Conservation (phyloP, 208 protist species). For the Trypanosoma vivax region DNA sequence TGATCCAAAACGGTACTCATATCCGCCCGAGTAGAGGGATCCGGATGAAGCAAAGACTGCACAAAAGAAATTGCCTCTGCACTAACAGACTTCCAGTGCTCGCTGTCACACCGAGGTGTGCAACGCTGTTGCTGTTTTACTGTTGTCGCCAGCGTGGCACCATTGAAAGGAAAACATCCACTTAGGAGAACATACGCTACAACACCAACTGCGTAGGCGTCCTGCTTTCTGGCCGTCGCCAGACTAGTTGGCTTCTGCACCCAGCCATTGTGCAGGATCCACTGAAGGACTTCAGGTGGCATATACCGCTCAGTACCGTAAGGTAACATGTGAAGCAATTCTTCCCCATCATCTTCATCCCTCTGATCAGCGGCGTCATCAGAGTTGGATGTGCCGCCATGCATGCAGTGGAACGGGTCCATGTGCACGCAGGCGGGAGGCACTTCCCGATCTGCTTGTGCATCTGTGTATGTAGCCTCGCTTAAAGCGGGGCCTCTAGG, state of each 20-base stretch:
- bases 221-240: constrained; percentile 42
- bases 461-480: too few relatives aligned
- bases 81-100: constrained; percentile 53
- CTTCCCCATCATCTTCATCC: constrained; percentile 5
- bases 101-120: constrained; percentile 57
- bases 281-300: constrained; percentile 67
- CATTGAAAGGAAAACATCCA: constrained; percentile 80
- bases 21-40: constrained; percentile 41
- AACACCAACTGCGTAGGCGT: constrained; percentile 72
- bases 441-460: too few relatives aligned
- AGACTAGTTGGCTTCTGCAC: constrained; percentile 33
- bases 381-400: too few relatives aligned
- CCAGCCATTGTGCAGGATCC: constrained; percentile 50
- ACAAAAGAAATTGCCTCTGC: constrained; percentile 56
- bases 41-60: constrained; percentile 53
- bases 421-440: too few relatives aligned
- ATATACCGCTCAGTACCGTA: constrained; percentile 81
- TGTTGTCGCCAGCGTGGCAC: constrained; percentile 42
- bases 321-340: constrained; percentile 41
- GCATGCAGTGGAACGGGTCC: too few relatives aligned
- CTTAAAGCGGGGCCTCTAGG: too few relatives aligned
- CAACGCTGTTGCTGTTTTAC: constrained; percentile 56
- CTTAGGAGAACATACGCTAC: constrained; percentile 79
- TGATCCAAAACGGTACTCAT: constrained; percentile 52
- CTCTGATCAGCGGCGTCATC: background rate